Percentiles rank a stretch among this genome's conserved stretches.
These are phyloP conservation scores for Alloascoidea africana DNA, from an alignment of 805 yeast genomes.

Conservation along the genomic window DNA sequence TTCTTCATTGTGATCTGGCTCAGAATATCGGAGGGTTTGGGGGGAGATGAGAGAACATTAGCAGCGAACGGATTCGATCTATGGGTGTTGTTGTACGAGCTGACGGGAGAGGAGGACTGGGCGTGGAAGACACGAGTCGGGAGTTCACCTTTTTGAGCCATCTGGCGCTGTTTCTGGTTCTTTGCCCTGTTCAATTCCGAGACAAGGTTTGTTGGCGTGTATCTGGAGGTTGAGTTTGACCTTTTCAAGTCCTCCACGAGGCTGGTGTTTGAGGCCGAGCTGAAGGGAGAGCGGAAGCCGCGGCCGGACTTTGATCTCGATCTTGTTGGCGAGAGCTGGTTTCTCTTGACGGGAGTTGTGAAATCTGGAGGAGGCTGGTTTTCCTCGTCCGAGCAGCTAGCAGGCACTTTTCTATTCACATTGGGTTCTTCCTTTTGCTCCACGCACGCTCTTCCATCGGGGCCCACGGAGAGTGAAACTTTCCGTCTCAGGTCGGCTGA, in stretches of 20 bases:
- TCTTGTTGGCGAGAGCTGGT: background rate
- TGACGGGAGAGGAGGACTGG: background rate
- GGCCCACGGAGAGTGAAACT: conserved; percentile 1
- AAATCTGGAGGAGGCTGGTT: background rate
- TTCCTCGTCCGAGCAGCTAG: conserved; percentile 1
- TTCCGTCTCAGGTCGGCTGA: background rate
- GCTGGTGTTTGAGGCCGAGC: background rate
- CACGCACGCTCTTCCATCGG: background rate
- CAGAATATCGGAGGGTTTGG: background rate
- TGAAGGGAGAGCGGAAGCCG: background rate
- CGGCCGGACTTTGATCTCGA: background rate
- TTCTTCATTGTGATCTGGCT: background rate
- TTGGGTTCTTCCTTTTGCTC: background rate
- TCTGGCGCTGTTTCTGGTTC: background rate
- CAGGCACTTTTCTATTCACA: too few species aligned
- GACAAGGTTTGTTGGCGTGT: too few species aligned
- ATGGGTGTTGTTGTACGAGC: background rate
- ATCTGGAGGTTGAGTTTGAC: conserved; percentile 1
- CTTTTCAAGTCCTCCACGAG: too few species aligned
- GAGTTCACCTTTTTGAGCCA: background rate
- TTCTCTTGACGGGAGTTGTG: background rate
- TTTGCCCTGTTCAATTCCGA: background rate
- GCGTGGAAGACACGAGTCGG: background rate
- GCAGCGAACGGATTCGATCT: background rate
- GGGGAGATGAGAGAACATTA: background rate